Conservation (phyloP, 2,329 filamentous ascomycete genomes). For the Diaporthe australafricana region DNA sequence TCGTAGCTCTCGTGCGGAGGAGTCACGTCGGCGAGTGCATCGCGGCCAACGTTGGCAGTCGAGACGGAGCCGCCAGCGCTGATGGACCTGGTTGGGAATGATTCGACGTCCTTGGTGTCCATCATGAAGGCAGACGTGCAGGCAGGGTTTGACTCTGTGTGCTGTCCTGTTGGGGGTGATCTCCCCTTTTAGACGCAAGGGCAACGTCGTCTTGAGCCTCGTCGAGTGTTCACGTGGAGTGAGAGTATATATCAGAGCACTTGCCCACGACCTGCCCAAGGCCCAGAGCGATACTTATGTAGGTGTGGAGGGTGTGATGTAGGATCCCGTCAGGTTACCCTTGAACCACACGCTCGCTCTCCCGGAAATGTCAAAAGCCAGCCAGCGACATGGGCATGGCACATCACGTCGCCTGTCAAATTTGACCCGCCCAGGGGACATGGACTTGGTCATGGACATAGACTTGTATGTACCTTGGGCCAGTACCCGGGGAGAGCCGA, state of each 20-base stretch:
- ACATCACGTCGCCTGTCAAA: constrained; percentile 6
- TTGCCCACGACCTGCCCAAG: neutral
- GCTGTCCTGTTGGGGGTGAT: neutral
- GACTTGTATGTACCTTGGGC: neutral
- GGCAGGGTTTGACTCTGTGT: neutral
- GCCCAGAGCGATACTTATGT: constrained; percentile 6
- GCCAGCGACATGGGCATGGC: constrained; percentile 12
- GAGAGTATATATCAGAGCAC: neutral
- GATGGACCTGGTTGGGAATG: constrained; percentile 36
- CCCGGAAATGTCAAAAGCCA: constrained; percentile 16
- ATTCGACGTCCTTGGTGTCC: constrained; percentile 41
- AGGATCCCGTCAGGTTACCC: neutral
- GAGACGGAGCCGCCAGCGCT: constrained; percentile 43
- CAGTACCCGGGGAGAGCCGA: neutral
- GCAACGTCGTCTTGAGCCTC: neutral
- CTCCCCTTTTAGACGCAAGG: neutral
- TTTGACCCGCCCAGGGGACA: neutral
- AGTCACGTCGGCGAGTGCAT: constrained; percentile 49
- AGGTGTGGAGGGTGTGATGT: neutral
- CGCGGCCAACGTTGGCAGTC: constrained; percentile 50
- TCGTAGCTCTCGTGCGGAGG: constrained; percentile 51
- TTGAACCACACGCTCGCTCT: neutral
- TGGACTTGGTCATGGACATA: neutral
- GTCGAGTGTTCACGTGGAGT: neutral
- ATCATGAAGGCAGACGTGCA: constrained; percentile 19